Conservation (phyloP, 306 rosid species). For the Pachyrhizus erosus region DNA sequence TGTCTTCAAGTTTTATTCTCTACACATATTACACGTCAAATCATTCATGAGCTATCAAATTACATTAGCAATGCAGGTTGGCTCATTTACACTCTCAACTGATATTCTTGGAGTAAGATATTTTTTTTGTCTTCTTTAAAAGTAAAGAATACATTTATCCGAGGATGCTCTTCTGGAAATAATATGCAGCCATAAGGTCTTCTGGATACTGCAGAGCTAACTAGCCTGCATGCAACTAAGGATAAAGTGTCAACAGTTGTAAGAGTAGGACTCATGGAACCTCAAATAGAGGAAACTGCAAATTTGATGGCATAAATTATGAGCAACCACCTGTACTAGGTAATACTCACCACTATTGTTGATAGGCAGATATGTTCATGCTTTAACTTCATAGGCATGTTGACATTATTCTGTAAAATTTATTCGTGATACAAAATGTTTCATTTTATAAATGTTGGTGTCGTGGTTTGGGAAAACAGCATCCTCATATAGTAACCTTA, state of each 20-base stretch:
- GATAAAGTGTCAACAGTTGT: background rate
- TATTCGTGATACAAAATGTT: slow-evolving; percentile 5
- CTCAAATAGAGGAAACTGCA: background rate
- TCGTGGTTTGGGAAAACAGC: background rate
- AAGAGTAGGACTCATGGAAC: background rate
- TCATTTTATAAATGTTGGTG: background rate
- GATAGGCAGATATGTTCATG: background rate
- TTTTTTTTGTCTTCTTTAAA: background rate
- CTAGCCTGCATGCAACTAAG: background rate
- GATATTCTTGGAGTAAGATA: background rate
- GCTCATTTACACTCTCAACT: background rate
- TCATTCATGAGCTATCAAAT: background rate
- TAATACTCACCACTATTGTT: background rate
- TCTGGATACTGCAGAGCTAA: background rate
- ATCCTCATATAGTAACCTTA: background rate
- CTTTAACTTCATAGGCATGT: slow-evolving; percentile 13
- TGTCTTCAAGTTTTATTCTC: too few species aligned
- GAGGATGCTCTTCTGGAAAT: background rate
- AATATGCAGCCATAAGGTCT: background rate
- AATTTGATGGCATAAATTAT: background rate
- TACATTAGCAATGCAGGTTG: background rate
- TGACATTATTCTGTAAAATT: background rate
- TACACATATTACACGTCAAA: background rate
- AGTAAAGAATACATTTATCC: too few species aligned
- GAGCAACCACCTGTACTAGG: background rate